These are phyloP conservation scores for Xylariaceae sp. DNA, from an alignment of 2,329 filamentous ascomycete genomes.

Conservation along the genomic window DNA sequence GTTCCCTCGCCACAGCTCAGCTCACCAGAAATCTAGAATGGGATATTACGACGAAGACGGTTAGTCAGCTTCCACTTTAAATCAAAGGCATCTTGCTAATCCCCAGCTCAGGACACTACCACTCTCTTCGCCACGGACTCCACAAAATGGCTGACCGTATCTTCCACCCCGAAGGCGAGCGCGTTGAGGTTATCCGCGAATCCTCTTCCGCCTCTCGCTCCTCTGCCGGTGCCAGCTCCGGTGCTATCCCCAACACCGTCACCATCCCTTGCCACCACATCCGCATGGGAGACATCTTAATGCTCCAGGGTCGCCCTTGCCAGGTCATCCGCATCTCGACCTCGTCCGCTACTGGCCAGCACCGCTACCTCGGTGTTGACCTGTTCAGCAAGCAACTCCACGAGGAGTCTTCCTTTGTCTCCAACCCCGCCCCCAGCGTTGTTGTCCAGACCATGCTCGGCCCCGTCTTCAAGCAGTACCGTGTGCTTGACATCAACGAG, in stretches of 20 bases:
- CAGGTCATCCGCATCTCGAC: conserved; percentile 99
- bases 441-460: conserved; percentile 99
- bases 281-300: conserved; percentile 96
- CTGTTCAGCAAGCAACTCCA: conserved; percentile 99
- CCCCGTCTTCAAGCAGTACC: conserved; percentile 99
- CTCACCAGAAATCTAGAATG: conserved; percentile 52
- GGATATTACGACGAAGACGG: conserved; percentile 63
- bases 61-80: conserved; percentile 32
- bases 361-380: conserved; percentile 99
- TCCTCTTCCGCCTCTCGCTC: conserved; percentile 23
- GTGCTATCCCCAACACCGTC: conserved; percentile 70
- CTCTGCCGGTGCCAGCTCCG: conserved; percentile 30
- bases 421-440: conserved; percentile 93
- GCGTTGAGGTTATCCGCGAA: conserved; percentile 47
- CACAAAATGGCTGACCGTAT: conserved; percentile 57
- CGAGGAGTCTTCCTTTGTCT: conserved; percentile 97
- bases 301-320: conserved; percentile 98
- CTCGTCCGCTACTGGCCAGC: conserved; percentile 95
- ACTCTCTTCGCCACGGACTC: conserved; percentile 53
- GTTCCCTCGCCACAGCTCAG: conserved; percentile 41
- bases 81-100: conserved; percentile 13
- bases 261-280: conserved; percentile 99
- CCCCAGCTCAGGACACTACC: conserved; percentile 47
- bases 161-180: conserved; percentile 45
- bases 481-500: conserved; percentile 93